Evolutionary conservation across 73 alveolate species (phyloP).

Genomic region (Paramecium sexaurelia): DNA sequence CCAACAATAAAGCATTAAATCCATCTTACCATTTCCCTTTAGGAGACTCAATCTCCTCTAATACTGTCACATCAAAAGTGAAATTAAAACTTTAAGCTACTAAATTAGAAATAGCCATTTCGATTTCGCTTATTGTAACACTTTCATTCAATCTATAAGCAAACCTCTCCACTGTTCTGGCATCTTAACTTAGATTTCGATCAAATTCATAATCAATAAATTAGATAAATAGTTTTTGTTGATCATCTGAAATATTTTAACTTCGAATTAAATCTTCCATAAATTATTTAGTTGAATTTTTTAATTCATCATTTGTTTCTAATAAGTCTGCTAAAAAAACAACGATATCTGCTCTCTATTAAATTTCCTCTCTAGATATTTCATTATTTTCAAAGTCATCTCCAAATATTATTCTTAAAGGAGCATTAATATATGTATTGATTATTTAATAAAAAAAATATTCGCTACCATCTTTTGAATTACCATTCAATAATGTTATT

Average conservation of each 20-base stretch:
- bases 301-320: background rate
- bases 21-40: conserved; percentile 64
- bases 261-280: background rate
- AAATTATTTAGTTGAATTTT: background rate
- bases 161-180: background rate
- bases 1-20: background rate
- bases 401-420: background rate
- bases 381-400: background rate
- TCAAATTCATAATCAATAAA: background rate
- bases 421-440: background rate
- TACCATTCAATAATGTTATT: background rate
- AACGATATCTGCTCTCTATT: background rate
- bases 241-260: background rate
- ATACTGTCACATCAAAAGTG: background rate
- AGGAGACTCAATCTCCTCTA: background rate
- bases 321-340: background rate
- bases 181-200: conserved; percentile 33
- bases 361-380: background rate
- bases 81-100: background rate
- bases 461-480: background rate
- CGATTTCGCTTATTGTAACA: background rate
- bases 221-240: background rate
- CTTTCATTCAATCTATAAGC: background rate
- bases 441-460: background rate
- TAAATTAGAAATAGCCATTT: background rate